Evolutionary conservation across 257 asterid species (phyloP).

Genomic region (Scutellaria barbata): DNA sequence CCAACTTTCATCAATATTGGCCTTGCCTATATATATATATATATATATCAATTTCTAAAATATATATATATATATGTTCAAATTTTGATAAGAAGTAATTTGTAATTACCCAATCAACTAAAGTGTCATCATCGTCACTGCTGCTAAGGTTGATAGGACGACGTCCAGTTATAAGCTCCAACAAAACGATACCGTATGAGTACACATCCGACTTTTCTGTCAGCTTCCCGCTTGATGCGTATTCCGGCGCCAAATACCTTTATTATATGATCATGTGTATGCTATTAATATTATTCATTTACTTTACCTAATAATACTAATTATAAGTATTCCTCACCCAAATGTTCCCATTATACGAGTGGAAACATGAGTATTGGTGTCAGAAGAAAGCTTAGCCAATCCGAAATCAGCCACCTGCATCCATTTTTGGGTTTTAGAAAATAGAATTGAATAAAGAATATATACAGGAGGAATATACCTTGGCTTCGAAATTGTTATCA

Average conservation of each 20-base stretch:
- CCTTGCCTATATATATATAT: slow-evolving; percentile 51
- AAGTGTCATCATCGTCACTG: slow-evolving; percentile 62
- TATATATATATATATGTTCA: too few species aligned
- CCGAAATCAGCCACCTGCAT: slow-evolving; percentile 94
- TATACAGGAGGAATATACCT: slow-evolving; percentile 57
- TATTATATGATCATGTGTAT: background rate
- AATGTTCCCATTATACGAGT: slow-evolving; percentile 97
- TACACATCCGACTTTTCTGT: slow-evolving; percentile 91
- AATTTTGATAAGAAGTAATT: background rate
- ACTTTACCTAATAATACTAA: too few species aligned
- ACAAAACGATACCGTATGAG: slow-evolving; percentile 77
- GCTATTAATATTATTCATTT: too few species aligned
- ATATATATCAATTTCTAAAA: too few species aligned
- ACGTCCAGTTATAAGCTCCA: slow-evolving; percentile 84
- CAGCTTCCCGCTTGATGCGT: slow-evolving; percentile 86
- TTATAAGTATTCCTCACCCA: slow-evolving; percentile 58
- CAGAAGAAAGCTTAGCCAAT: slow-evolving; percentile 80
- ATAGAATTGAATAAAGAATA: background rate
- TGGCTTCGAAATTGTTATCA: slow-evolving; percentile 69
- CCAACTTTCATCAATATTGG: slow-evolving; percentile 50
- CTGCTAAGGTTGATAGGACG: slow-evolving; percentile 64
- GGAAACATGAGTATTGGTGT: slow-evolving; percentile 79
- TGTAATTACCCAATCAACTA: slow-evolving; percentile 90
- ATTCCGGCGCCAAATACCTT: slow-evolving; percentile 90
- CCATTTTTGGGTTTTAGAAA: background rate